A percentile compares a stretch with the other conserved stretches of the same genome.
Conservation (phyloP, 257 asterid genomes). For the Capsicum baccatum region DNA sequence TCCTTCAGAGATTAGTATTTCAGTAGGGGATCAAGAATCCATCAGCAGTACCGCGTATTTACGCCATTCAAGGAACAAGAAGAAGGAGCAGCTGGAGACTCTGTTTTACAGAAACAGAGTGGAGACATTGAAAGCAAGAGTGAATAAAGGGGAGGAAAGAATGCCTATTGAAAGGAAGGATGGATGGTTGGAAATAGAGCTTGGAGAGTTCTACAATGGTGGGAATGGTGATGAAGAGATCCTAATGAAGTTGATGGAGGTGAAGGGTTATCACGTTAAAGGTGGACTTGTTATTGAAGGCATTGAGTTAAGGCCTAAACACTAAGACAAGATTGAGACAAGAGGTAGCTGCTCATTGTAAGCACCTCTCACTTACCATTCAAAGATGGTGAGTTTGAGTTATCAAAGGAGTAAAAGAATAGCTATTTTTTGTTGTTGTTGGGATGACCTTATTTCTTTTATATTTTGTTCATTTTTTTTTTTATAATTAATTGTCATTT, state of each 20-base stretch:
- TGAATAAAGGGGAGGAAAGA: slow-evolving; percentile 29
- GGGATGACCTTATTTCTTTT: no score
- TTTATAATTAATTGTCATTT: no score
- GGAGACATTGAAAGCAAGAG: slow-evolving; percentile 34
- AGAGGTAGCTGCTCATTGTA: no score
- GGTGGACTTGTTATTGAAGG: slow-evolving; percentile 32
- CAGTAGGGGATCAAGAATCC: neutral
- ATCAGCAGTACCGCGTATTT: slow-evolving; percentile 34
- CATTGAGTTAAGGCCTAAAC: slow-evolving; percentile 34
- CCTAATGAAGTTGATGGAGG: slow-evolving; percentile 27
- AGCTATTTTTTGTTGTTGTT: neutral
- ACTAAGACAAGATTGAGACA: neutral
- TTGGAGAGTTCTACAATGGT: slow-evolving; percentile 41
- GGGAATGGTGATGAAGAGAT: slow-evolving; percentile 20
- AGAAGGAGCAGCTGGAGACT: slow-evolving; percentile 32
- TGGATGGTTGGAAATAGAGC: slow-evolving; percentile 49
- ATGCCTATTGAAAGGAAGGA: slow-evolving; percentile 38
- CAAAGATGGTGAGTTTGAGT: no score
- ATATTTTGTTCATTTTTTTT: no score
- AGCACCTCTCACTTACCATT: no score
- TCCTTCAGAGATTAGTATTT: slow-evolving; percentile 35
- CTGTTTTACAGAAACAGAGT: slow-evolving; percentile 35
- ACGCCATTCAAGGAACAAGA: slow-evolving; percentile 21
- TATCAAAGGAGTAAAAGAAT: no score
- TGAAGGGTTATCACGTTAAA: slow-evolving; percentile 33